Evolutionary conservation across 129 eudicot genomes (phyloP).

Genomic region (Ambrosia trifida): DNA sequence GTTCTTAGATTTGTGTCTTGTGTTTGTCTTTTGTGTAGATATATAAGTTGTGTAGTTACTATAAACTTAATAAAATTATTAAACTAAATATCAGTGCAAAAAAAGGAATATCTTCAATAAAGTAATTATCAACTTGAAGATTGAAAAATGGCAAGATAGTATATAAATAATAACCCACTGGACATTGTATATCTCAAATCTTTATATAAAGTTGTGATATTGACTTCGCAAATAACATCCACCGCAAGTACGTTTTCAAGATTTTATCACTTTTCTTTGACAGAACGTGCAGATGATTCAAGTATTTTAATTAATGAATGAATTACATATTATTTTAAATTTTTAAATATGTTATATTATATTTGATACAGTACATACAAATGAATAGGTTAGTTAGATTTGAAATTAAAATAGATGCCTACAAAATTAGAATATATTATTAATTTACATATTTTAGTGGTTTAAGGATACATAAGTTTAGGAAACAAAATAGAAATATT

Average conservation of each 20-base stretch:
- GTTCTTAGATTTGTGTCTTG: not conserved
- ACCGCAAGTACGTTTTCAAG: not conserved
- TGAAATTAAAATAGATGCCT: too few relatives aligned
- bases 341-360: too few relatives aligned
- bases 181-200: not conserved
- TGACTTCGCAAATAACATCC: not conserved
- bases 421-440: too few relatives aligned
- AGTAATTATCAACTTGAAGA: not conserved
- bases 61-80: not conserved
- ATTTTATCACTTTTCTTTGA: not conserved
- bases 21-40: not conserved
- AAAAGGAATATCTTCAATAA: not conserved
- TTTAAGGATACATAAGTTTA: too few relatives aligned
- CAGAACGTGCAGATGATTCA: not conserved
- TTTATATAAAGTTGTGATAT: slow-evolving; percentile 2
- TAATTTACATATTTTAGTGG: too few relatives aligned
- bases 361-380: too few relatives aligned
- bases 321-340: too few relatives aligned
- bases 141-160: not conserved
- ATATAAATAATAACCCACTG: slow-evolving; percentile 7
- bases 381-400: too few relatives aligned
- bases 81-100: not conserved
- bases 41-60: not conserved
- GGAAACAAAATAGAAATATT: too few relatives aligned
- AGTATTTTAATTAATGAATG: not conserved